phyloP scores from a whole-genome alignment of 202 grass and related monocot species.

The Panicum virgatum region DNA sequence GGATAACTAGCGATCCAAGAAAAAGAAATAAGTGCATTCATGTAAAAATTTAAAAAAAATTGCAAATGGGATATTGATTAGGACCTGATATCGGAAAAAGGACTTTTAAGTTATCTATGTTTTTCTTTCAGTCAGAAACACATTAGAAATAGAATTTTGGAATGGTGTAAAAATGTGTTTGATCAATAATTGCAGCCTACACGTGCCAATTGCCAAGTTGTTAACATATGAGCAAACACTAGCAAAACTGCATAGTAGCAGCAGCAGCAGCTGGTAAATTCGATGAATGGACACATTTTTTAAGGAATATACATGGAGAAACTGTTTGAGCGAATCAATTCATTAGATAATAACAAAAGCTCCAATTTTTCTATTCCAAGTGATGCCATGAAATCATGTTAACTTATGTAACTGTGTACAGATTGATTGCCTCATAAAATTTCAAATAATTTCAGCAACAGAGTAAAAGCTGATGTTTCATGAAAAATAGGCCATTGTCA shows the following conservation, averaged over 20 bases:
- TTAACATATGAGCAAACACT: conserved; percentile 1
- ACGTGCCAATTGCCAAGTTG: not conserved
- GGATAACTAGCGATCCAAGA: not conserved
- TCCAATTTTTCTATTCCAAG: not conserved
- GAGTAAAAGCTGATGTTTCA: not conserved
- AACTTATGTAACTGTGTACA: not conserved
- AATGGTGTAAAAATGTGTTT: not conserved
- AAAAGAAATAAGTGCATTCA: not conserved
- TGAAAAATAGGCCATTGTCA: not conserved
- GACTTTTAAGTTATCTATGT: not conserved
- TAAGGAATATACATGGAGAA: not conserved
- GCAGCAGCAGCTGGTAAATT: not conserved
- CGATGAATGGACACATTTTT: not conserved
- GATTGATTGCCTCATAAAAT: not conserved
- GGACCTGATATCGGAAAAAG: not conserved
- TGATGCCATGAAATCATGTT: not conserved
- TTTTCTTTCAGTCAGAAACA: not conserved
- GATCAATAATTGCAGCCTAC: not conserved
- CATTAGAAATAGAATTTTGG: not conserved
- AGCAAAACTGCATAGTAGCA: conserved; percentile 7
- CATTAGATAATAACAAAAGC: not conserved
- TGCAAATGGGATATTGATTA: not conserved
- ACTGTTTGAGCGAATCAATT: not conserved
- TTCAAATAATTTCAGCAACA: not conserved
- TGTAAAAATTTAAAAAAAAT: not conserved